phyloP scores from a whole-genome alignment of 257 asterid species.

The Craterostigma plantagineum region DNA sequence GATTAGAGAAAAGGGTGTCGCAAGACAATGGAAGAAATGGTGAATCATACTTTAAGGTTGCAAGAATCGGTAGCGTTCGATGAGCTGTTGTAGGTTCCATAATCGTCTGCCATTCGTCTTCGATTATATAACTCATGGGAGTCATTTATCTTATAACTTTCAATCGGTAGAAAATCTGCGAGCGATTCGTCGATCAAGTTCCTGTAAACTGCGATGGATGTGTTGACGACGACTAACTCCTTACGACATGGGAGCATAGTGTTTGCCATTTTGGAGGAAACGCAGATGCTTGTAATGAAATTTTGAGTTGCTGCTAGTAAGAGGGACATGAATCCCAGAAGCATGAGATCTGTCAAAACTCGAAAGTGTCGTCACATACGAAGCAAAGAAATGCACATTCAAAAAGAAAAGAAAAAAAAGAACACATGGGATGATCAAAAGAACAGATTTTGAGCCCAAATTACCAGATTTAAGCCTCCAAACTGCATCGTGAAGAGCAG shows the following conservation, averaged over 20 bases:
- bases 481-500: slow-evolving; percentile 31
- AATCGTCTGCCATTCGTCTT: no score
- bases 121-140: no score
- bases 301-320: slow-evolving; percentile 24
- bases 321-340: slow-evolving; percentile 41
- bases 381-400: no score
- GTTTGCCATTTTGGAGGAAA: slow-evolving; percentile 18
- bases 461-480: slow-evolving; percentile 40
- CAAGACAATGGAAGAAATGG: background rate
- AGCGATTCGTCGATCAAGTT: background rate
- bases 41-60: slow-evolving; percentile 18
- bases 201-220: slow-evolving; percentile 6
- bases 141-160: background rate
- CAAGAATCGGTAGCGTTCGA: slow-evolving; percentile 18
- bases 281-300: slow-evolving; percentile 25
- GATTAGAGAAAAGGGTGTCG: background rate
- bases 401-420: background rate
- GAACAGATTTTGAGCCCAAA: background rate
- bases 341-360: slow-evolving; percentile 43
- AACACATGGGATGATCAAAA: no score
- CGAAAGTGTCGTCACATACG: no score
- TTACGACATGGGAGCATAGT: slow-evolving; percentile 45
- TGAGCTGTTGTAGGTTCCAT: no score
- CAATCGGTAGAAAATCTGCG: background rate
- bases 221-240: no score